Base-by-base conservation (phyloP, 345 rosid genomes). In the Pistacia integerrima region DNA sequence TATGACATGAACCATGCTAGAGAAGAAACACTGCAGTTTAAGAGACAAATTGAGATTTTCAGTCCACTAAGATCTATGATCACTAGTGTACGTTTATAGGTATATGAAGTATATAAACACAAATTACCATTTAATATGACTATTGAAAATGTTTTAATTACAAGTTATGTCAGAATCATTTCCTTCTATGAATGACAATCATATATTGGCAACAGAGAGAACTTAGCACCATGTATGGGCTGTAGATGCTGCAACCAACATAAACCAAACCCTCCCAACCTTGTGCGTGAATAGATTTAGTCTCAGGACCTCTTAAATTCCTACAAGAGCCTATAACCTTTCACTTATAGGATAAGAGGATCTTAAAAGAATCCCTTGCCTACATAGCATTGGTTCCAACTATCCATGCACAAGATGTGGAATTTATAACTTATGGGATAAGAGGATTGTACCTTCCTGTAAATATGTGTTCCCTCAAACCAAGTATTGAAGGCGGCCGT, bases 1-100 rank as follows among this genome's bases (percentile, higher is more conserved):
- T 95, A 95, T 69, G 99, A 95, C 99, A 95, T 95, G 89, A 95
- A 95, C 97, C 99, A 93, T 52, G 98, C 99, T 79, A 95, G 85
- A 86, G 98, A 87, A 81, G 99, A 93, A 82, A 93, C 97, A 82
- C 97, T 95, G 96, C 89, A 89, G 75, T 79, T 64, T 46, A 25
- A 67, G 74, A 69, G 61, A 59, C 55, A 67, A 72, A 60, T 61
- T 36, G 64, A 35, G 66, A 78, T 66, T 52, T 54, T 69, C 52
- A 67, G 60, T 48, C 66, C 41, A 35, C 9, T 46, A 38, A 68
- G 18, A 69, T 25, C 54, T 20, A 18, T 22, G 48, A 36, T 56
- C 64, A 70, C 11, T 41, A 38, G 54, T n/a, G 48, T n/a, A 11
- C 51, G 8, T 57, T 14, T 55, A 2, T 55, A 70, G 49, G 35